Evolutionary conservation across 2,329 filamentous ascomycete species (phyloP).

Genomic region (Exophiala lecanii-corni): DNA sequence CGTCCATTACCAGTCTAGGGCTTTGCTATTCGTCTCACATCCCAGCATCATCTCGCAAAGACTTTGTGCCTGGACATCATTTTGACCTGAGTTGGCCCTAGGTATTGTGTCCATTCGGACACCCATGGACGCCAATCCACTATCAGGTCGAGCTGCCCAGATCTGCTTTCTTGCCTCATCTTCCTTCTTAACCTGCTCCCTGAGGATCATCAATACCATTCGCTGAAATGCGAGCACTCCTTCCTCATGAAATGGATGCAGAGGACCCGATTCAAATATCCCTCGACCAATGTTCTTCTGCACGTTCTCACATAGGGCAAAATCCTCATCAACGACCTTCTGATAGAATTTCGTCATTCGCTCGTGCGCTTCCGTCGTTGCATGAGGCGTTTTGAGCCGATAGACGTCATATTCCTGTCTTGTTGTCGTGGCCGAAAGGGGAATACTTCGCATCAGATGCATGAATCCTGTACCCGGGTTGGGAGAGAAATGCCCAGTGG

Average conservation of each 20-base stretch:
- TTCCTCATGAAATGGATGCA: constrained; percentile 59
- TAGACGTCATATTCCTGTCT: constrained; percentile 61
- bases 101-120: neutral
- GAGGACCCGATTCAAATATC: constrained; percentile 57
- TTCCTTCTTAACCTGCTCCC: constrained; percentile 46
- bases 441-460: constrained; percentile 42
- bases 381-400: constrained; percentile 52
- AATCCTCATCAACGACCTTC: constrained; percentile 61
- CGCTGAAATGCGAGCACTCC: constrained; percentile 55
- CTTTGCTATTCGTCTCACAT: constrained; percentile 1
- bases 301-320: constrained; percentile 54
- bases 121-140: neutral
- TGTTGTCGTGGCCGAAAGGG: constrained; percentile 47
- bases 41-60: constrained; percentile 1
- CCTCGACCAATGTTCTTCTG: constrained; percentile 59
- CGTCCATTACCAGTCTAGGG: constrained; percentile 6
- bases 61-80: neutral
- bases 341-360: constrained; percentile 58
- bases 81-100: neutral
- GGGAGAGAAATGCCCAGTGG: constrained; percentile 21
- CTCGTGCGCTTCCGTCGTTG: constrained; percentile 55
- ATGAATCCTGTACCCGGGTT: constrained; percentile 15
- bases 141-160: constrained; percentile 42
- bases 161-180: constrained; percentile 43
- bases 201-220: constrained; percentile 45